Evolutionary conservation across 1,284 basidiomycete genomes (phyloP).

Genomic region (Ceratobasidium sp.): DNA sequence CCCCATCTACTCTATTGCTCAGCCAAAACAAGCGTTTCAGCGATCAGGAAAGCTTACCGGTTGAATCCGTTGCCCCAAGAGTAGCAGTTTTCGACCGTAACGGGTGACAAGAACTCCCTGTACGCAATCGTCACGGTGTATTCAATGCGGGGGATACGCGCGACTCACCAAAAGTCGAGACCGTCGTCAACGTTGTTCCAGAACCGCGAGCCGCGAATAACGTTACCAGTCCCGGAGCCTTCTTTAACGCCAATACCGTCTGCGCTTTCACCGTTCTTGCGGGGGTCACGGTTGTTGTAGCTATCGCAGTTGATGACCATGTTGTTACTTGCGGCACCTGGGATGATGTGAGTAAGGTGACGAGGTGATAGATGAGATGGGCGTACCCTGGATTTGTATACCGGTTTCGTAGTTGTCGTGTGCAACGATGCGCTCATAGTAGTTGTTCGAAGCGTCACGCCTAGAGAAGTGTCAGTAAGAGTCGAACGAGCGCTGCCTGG

Average conservation of each 20-base stretch:
- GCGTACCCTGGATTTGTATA: conserved; percentile 30
- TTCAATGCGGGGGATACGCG: background rate
- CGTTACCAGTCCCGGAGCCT: conserved; percentile 43
- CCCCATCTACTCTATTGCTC: conserved; percentile 4
- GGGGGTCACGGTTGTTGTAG: conserved; percentile 43
- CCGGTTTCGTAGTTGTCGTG: conserved; percentile 44
- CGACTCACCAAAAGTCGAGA: conserved; percentile 43
- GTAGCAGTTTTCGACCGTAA: conserved; percentile 43
- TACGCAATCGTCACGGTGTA: background rate
- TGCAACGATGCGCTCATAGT: conserved; percentile 42
- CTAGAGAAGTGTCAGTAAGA: background rate
- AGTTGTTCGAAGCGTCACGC: conserved; percentile 43
- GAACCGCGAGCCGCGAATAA: conserved; percentile 43
- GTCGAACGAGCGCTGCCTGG: background rate
- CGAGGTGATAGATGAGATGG: too few relatives aligned
- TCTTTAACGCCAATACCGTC: conserved; percentile 44
- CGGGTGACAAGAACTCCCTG: conserved; percentile 43
- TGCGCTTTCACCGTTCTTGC: conserved; percentile 44
- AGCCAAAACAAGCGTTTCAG: background rate
- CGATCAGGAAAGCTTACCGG: conserved; percentile 24
- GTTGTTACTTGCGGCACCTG: conserved; percentile 43
- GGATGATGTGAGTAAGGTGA: background rate
- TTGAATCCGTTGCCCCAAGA: conserved; percentile 45
- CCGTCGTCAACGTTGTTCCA: conserved; percentile 44
- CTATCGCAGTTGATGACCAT: conserved; percentile 42